A percentile compares a stretch with the other conserved stretches of the same genome.
phyloP scores from a whole-genome alignment of 768 basidiomycete genomes.

The Russula virescens region DNA sequence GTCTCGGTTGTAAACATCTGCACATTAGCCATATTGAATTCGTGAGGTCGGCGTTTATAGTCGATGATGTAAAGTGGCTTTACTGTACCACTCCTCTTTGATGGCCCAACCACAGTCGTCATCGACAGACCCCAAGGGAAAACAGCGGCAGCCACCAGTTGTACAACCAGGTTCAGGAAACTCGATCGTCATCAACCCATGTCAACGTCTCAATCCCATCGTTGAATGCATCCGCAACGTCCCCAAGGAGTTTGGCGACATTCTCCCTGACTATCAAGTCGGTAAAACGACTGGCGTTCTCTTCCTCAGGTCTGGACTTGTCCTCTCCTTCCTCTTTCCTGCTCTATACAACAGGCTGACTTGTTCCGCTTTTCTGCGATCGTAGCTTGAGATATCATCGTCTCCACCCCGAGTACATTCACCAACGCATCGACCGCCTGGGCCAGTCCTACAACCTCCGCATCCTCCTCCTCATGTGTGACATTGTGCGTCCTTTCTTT shows the following conservation, averaged over 20 bases:
- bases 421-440: constrained; percentile 82
- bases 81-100: too few species aligned
- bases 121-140: neutral
- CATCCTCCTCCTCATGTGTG: constrained; percentile 83
- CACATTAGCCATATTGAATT: too few species aligned
- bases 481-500: constrained; percentile 59
- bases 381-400: constrained; percentile 87
- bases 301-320: constrained; percentile 66
- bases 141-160: constrained; percentile 30
- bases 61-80: too few species aligned
- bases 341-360: neutral
- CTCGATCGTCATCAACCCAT: constrained; percentile 33
- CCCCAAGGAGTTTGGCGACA: constrained; percentile 91
- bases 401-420: constrained; percentile 95
- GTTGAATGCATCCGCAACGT: constrained; percentile 83
- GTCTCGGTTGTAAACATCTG: too few species aligned
- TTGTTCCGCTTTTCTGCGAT: neutral
- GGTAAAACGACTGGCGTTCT: constrained; percentile 89
- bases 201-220: constrained; percentile 78
- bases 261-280: constrained; percentile 91
- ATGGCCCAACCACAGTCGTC: neutral
- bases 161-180: constrained; percentile 32
- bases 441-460: constrained; percentile 76
- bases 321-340: neutral
- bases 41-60: too few species aligned